These are phyloP conservation scores for Pythium aquatile DNA, from an alignment of 352 stramenopile genomes.

Conservation along the genomic window DNA sequence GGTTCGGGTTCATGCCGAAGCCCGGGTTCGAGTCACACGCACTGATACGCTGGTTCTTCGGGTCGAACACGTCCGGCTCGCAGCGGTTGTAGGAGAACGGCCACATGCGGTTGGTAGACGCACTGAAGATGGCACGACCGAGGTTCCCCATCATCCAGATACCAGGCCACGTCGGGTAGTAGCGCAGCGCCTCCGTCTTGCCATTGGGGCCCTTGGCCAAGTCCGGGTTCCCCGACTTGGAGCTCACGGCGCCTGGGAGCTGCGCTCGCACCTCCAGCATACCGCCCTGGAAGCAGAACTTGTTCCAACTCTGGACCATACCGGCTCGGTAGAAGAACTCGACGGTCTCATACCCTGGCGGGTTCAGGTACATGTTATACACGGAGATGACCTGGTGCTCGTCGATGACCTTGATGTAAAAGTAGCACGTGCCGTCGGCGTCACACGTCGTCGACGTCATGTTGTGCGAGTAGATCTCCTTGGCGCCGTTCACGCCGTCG, in stretches of 20 bases:
- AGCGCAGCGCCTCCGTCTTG: constrained; percentile 19
- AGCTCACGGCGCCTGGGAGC: constrained; percentile 73
- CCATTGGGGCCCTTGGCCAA: constrained; percentile 28
- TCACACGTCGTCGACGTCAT: constrained; percentile 69
- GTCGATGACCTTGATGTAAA: constrained; percentile 55
- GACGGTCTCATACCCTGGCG: constrained; percentile 44
- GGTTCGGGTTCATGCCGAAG: constrained; percentile 59
- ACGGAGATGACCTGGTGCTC: constrained; percentile 41
- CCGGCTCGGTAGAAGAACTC: constrained; percentile 53
- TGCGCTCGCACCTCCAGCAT: constrained; percentile 87
- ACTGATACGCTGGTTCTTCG: constrained; percentile 72
- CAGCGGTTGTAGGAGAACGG: constrained; percentile 90
- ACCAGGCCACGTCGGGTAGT: constrained; percentile 76
- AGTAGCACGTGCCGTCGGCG: constrained; percentile 50
- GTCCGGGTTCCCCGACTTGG: constrained; percentile 33
- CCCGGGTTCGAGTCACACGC: constrained; percentile 86
- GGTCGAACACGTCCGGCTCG: constrained; percentile 61
- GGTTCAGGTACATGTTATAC: constrained; percentile 57
- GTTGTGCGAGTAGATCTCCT: constrained; percentile 92
- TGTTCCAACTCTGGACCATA: constrained; percentile 91
- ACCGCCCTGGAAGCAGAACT: constrained; percentile 93
- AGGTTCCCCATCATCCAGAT: constrained; percentile 63
- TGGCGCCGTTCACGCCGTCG: constrained; percentile 89
- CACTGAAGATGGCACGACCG: constrained; percentile 37
- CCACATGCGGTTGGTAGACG: constrained; percentile 88